Base-by-base conservation (phyloP, 108 stramenopile genomes). In the Schizochytrium sp. region DNA sequence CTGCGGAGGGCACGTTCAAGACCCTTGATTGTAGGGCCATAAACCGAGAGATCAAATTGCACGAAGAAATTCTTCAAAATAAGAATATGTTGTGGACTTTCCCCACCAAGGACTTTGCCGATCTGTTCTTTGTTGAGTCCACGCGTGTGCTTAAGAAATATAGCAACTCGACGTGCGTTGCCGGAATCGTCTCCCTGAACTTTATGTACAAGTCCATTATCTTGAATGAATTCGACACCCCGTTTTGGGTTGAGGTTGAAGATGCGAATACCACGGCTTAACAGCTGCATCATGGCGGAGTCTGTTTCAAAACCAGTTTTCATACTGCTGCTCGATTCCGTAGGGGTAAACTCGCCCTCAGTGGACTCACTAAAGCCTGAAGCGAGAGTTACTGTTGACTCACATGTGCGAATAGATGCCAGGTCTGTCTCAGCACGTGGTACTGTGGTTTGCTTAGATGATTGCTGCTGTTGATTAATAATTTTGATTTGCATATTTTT, bases 51-150 rank as follows among this genome's bases (percentile, higher is more conserved):
- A 28, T 83, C 76, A 3, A 83, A 83, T 0, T 19, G 76, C 17
- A 83, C 50, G 28, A 83, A 83, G 28, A 55, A 83, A 53, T 83
- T 38, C 15, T 83, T 83, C 50, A 83, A 53, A 83, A 83, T 83
- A 38, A n/a, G 50, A 10, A 83, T 55, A 5, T 83, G 76, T 28
- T 83, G 50, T 38, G 47, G 47, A 5, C 5, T 55, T 42, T 83
- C 76, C 17, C 50, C 47, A 38, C 76, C 76, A 5, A 83, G 76
- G 38, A 83, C 76, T 28, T 83, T 83, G 76, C 76, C 76, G 28
- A 83, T 83, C 28, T 83, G 76, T 40, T 83, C 76, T 40, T 83
- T 83, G 76, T 83, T 83, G 47, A 83, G 76, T 17, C 76, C 76
- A 38, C 50, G 76, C 10, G 76, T 83, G 76, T 83, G 76, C 0